Conservation (phyloP, 2,329 filamentous ascomycete genomes). For the Ascochyta pisi region DNA sequence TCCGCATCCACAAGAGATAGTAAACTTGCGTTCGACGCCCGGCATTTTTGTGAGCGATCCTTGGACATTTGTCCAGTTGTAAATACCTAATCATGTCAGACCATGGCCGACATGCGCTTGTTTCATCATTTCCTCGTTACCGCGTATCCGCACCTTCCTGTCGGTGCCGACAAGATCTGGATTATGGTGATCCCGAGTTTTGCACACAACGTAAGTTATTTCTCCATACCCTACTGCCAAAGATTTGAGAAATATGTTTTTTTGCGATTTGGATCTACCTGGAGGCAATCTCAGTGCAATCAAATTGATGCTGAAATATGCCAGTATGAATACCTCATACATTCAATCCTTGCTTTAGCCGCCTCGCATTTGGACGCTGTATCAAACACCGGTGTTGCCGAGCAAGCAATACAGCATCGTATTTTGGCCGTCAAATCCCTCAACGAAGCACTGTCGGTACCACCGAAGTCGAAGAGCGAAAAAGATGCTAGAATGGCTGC, state of each 20-base stretch:
- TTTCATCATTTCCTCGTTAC: slow-evolving; percentile 71
- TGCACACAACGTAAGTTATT: slow-evolving; percentile 65
- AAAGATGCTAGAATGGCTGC: slow-evolving; percentile 49
- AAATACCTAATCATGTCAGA: slow-evolving; percentile 31
- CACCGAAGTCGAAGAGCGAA: slow-evolving; percentile 41
- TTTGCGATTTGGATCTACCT: not conserved
- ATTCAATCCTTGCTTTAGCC: slow-evolving; percentile 71
- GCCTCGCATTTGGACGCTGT: slow-evolving; percentile 68
- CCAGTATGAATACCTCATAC: slow-evolving; percentile 72
- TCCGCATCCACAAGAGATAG: slow-evolving; percentile 36
- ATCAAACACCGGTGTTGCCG: slow-evolving; percentile 59
- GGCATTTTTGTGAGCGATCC: slow-evolving; percentile 42
- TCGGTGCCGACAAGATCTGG: slow-evolving; percentile 72
- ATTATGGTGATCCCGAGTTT: slow-evolving; percentile 71
- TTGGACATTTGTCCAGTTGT: slow-evolving; percentile 4
- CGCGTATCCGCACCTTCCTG: slow-evolving; percentile 69
- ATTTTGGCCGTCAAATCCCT: slow-evolving; percentile 65
- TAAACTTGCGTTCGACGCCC: slow-evolving; percentile 41
- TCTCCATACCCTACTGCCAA: not conserved
- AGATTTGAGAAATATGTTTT: not conserved
- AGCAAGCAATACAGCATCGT: slow-evolving; percentile 68
- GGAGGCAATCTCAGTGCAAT: not conserved
- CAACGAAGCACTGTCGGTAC: slow-evolving; percentile 48
- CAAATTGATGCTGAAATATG: slow-evolving; percentile 17
- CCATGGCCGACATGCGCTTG: slow-evolving; percentile 68